These are phyloP conservation scores for Akanthomyces uredinophilus DNA, from an alignment of 2,329 filamentous ascomycete species.

Conservation along the genomic window DNA sequence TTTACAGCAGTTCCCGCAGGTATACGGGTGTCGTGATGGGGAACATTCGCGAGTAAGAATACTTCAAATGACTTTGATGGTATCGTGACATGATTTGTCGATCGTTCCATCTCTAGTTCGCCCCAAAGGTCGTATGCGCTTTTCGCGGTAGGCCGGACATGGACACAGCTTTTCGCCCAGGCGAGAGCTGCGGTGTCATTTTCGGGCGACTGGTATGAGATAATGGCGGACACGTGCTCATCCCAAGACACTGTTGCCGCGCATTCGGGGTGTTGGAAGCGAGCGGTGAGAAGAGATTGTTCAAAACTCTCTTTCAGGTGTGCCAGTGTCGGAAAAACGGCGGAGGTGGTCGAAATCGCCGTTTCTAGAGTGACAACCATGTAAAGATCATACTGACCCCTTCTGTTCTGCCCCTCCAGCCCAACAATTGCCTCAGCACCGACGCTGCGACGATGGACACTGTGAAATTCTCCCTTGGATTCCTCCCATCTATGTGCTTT, in stretches of 20 bases:
- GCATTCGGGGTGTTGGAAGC: slow-evolving; percentile 10
- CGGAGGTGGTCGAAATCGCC: not conserved
- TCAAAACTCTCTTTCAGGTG: slow-evolving; percentile 13
- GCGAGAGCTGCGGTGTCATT: not conserved
- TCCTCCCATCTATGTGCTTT: not conserved
- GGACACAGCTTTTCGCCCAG: not conserved
- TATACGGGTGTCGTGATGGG: not conserved
- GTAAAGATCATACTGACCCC: not conserved
- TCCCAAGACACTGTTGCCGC: slow-evolving; percentile 4
- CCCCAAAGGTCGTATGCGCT: not conserved
- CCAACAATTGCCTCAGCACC: not conserved
- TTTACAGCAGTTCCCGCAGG: not conserved
- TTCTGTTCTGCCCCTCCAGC: not conserved
- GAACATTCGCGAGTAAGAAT: not conserved
- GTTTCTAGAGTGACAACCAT: not conserved
- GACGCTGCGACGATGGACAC: not conserved
- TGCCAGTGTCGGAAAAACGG: not conserved
- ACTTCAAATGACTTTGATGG: not conserved
- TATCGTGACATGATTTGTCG: not conserved
- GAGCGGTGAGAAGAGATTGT: not conserved
- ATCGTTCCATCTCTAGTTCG: not conserved
- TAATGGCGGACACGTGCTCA: not conserved
- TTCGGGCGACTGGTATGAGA: not conserved
- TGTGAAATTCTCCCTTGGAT: no score
- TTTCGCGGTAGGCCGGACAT: not conserved